phyloP scores from a whole-genome alignment of 352 stramenopile species.

The Halophytophthora polymorphica region DNA sequence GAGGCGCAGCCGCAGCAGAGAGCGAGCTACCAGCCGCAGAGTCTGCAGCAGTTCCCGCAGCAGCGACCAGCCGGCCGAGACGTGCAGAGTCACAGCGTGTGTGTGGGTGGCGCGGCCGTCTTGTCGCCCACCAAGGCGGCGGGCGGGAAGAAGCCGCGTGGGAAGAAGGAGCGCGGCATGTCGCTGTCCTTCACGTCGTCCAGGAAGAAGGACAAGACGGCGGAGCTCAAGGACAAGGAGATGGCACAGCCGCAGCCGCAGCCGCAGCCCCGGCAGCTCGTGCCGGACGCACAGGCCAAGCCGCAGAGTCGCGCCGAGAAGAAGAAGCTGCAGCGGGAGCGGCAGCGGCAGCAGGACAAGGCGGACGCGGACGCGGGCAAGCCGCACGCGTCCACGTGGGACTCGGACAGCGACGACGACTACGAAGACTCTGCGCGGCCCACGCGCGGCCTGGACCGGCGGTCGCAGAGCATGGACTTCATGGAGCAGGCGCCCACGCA shows the following conservation, averaged over 20 bases:
- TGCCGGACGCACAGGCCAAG: too few species aligned
- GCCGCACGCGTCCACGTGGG: slow-evolving; percentile 46
- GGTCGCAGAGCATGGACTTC: slow-evolving; percentile 76
- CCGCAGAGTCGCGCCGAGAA: too few species aligned
- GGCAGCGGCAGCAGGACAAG: slow-evolving; percentile 33
- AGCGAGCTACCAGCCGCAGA: too few species aligned
- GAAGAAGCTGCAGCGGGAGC: too few species aligned
- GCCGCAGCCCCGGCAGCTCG: background rate
- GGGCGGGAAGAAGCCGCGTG: slow-evolving; percentile 26
- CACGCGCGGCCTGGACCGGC: slow-evolving; percentile 52
- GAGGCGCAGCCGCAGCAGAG: too few species aligned
- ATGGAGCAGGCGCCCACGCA: slow-evolving; percentile 72
- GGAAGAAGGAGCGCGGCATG: slow-evolving; percentile 41
- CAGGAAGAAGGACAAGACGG: slow-evolving; percentile 31
- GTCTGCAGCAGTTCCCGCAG: slow-evolving; percentile 11
- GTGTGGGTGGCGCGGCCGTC: slow-evolving; percentile 3
- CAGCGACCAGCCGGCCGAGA: slow-evolving; percentile 2
- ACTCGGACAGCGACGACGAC: slow-evolving; percentile 72
- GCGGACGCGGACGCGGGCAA: slow-evolving; percentile 51
- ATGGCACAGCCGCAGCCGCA: too few species aligned
- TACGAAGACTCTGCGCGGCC: slow-evolving; percentile 63
- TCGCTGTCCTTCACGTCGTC: slow-evolving; percentile 43
- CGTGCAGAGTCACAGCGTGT: background rate
- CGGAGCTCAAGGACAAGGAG: too few species aligned
- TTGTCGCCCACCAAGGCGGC: slow-evolving; percentile 20